A percentile compares a stretch with the other conserved stretches of the same genome.
Conservation (phyloP, 805 yeast species). For the Hanseniaspora singularis region DNA sequence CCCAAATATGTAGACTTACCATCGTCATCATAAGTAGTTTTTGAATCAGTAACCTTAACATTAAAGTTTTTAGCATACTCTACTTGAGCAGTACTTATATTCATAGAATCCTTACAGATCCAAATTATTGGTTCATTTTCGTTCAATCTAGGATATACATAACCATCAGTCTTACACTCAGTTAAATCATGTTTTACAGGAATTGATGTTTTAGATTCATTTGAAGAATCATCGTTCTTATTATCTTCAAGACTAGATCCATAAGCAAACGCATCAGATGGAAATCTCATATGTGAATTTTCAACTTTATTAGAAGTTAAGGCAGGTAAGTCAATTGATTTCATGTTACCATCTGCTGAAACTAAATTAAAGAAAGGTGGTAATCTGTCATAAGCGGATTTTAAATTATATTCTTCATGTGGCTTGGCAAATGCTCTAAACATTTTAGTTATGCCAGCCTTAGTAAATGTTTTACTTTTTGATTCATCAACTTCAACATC, state of each 20-base stretch:
- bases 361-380: conserved; percentile 29
- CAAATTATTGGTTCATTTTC: conserved; percentile 53
- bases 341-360: conserved; percentile 26
- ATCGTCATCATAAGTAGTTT: conserved; percentile 48
- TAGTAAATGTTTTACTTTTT: neutral
- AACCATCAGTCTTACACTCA: conserved; percentile 28
- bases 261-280: neutral
- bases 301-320: too few relatives aligned
- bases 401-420: conserved; percentile 35
- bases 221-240: conserved; percentile 1
- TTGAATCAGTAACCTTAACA: conserved; percentile 44
- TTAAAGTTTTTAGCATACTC: conserved; percentile 40
- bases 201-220: conserved; percentile 7
- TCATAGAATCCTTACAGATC: conserved; percentile 59
- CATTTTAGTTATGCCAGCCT: conserved; percentile 18
- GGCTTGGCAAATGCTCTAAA: conserved; percentile 37
- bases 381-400: conserved; percentile 31
- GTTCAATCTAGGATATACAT: conserved; percentile 46
- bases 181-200: conserved; percentile 24
- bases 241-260: neutral
- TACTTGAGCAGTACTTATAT: conserved; percentile 50
- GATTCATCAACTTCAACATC: conserved; percentile 10
- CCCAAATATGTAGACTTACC: conserved; percentile 43
- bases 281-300: neutral
- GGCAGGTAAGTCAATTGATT: conserved; percentile 21